Conservation (phyloP, 768 basidiomycete species). For the Tylopilus vinaceipallidus region DNA sequence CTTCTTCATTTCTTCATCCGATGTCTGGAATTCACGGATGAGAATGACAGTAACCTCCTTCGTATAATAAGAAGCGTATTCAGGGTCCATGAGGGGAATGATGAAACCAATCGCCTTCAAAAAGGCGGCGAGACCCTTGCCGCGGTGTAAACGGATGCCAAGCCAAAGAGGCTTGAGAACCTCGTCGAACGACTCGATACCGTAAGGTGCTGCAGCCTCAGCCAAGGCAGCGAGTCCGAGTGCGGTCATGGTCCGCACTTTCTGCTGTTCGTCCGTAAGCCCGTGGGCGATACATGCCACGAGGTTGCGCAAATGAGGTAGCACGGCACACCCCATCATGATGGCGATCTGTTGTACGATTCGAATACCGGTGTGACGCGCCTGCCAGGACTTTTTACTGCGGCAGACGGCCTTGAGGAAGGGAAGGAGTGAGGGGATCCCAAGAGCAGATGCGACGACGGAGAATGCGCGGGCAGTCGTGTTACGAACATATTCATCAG, state of each 20-base stretch:
- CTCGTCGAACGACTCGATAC: constrained; percentile 99
- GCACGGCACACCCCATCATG: constrained; percentile 99
- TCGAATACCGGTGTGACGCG: constrained; percentile 97
- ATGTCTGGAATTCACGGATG: constrained; percentile 97
- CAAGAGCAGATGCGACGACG: constrained; percentile 96
- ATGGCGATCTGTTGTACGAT: constrained; percentile 99
- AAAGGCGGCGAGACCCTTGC: constrained; percentile 76
- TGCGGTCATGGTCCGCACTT: constrained; percentile 79
- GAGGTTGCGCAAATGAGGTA: constrained; percentile 94
- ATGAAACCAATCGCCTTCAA: constrained; percentile 97
- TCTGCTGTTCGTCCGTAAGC: constrained; percentile 75
- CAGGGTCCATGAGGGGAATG: constrained; percentile 99
- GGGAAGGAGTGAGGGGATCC: constrained; percentile 94
- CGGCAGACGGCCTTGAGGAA: constrained; percentile 99
- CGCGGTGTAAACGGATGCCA: constrained; percentile 75
- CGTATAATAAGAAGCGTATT: constrained; percentile 98
- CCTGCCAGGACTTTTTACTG: constrained; percentile 99
- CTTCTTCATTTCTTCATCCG: constrained; percentile 99
- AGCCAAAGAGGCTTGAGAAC: constrained; percentile 83
- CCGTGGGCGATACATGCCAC: constrained; percentile 93
- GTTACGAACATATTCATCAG: constrained; percentile 98
- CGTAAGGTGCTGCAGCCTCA: constrained; percentile 96
- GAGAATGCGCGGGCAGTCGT: constrained; percentile 99
- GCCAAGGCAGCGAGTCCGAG: constrained; percentile 85
- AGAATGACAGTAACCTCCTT: constrained; percentile 97